Evolutionary conservation across 345 rosid genomes (phyloP).

Genomic region (Melaleuca alternifolia): DNA sequence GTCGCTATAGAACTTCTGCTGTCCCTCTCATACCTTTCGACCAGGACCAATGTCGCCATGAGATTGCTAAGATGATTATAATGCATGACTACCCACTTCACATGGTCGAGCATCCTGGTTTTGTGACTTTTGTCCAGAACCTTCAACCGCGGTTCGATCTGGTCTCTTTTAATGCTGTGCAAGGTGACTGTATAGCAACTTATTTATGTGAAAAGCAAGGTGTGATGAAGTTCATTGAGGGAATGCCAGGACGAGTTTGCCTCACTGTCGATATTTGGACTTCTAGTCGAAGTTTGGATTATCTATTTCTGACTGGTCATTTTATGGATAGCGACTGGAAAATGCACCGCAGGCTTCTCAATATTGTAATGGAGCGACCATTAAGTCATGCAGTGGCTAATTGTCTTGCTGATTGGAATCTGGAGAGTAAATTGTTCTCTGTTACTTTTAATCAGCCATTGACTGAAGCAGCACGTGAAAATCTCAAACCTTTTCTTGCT

Average conservation of each 20-base stretch:
- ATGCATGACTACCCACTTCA: constrained; percentile 84
- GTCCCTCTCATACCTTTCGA: constrained; percentile 44
- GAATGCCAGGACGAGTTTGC: constrained; percentile 67
- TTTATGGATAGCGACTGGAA: constrained; percentile 80
- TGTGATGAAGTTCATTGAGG: constrained; percentile 54
- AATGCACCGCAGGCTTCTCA: constrained; percentile 60
- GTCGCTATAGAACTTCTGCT: constrained; percentile 55
- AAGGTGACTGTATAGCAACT: constrained; percentile 87
- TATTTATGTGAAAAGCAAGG: constrained; percentile 76
- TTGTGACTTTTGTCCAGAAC: constrained; percentile 56
- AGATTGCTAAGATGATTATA: constrained; percentile 79
- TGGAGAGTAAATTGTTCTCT: constrained; percentile 76
- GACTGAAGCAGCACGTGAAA: constrained; percentile 45
- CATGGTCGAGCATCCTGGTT: constrained; percentile 85
- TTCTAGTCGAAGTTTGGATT: constrained; percentile 55
- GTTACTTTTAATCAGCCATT: constrained; percentile 48
- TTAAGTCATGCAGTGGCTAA: constrained; percentile 72
- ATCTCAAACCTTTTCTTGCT: constrained; percentile 56
- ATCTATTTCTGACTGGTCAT: constrained; percentile 69
- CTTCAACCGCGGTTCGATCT: constrained; percentile 73
- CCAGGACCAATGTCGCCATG: constrained; percentile 66
- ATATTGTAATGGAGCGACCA: constrained; percentile 84
- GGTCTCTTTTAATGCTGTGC: constrained; percentile 64
- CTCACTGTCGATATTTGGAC: constrained; percentile 71
- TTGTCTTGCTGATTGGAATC: constrained; percentile 77